Base-by-base conservation (phyloP, 305 asterid species). In the Fraxinus sp. region DNA sequence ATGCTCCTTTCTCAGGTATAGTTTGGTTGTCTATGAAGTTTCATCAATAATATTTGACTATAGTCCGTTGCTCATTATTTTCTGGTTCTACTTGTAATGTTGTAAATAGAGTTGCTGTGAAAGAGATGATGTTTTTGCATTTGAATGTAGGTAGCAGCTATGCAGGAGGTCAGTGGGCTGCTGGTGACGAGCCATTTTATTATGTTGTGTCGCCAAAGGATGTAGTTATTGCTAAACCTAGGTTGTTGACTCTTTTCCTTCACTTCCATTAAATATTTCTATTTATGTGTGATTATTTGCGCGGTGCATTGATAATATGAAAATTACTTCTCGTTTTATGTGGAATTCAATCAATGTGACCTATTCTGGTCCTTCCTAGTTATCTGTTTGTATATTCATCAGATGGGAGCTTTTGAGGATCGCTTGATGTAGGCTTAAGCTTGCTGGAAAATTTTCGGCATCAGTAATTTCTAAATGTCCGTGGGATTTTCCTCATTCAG, bases 161-260 rank as follows among this genome's bases (percentile, higher is more conserved):
- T 88, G 92, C 96, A 68, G 98, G 98, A 78, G 95, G 98, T 71
- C 99, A 94, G 91, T 94, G 99, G 98, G 98, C 98, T 91, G 98
- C 97, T 86, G 99, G 98, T 77, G 98, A 93, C 83, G 99, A 96
- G 86, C 98, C 99, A 33, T 86, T 91, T 82, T 96, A 93, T 86
- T 94, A 96, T 84, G 90, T 96, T 62, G 98, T 94, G 77, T 96
- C 98, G 81, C 99, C 98, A 83, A 94, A 96, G 93, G 99, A 96
- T 86, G 98, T 93, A 82, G 95, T 96, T 73, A 96, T 96, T 87
- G 99, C 99, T 76, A 96, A 93, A 88, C 99, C 99, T 80, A 94
- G 99, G 99, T 96, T 84, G 78, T 92, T 91, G 72, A 57, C 81
- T 35, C 59, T 81, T 84, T 35, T 70, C 39, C 79, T 68, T 62